These are phyloP conservation scores for Calocera viscosa DNA, from an alignment of 768 basidiomycete species.

Conservation along the genomic window DNA sequence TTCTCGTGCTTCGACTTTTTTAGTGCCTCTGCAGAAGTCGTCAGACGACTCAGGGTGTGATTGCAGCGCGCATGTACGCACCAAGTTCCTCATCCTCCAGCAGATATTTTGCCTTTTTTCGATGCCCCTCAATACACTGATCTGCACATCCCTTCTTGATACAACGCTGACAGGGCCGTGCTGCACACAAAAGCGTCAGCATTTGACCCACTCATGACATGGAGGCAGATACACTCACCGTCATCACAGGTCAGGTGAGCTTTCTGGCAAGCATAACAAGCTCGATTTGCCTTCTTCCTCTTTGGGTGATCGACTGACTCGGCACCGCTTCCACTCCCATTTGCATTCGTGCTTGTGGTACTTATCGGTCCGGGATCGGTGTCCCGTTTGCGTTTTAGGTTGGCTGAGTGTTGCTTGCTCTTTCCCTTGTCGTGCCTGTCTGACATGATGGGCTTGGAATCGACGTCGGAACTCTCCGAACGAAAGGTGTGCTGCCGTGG, in stretches of 20 bases:
- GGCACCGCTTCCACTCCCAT: background rate
- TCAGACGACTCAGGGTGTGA: background rate
- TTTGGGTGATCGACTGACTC: slow-evolving; percentile 35
- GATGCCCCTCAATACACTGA: slow-evolving; percentile 83
- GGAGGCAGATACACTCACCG: slow-evolving; percentile 49
- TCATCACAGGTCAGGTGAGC: slow-evolving; percentile 98
- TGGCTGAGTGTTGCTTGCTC: background rate
- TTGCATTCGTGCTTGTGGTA: background rate
- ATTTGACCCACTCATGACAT: slow-evolving; percentile 9
- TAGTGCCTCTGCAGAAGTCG: background rate
- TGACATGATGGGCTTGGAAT: background rate
- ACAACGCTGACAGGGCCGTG: slow-evolving; percentile 91
- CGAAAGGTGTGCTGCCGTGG: background rate
- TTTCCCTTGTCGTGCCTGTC: background rate
- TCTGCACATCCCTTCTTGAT: slow-evolving; percentile 83
- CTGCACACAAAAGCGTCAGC: slow-evolving; percentile 32
- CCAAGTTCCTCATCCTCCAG: slow-evolving; percentile 88
- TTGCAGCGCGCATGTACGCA: slow-evolving; percentile 25
- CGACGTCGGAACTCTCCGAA: background rate
- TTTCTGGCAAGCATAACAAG: slow-evolving; percentile 92
- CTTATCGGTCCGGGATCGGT: background rate
- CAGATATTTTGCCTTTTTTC: slow-evolving; percentile 97
- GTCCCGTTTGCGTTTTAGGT: background rate
- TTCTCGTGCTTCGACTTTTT: slow-evolving; percentile 11
- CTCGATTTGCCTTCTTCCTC: slow-evolving; percentile 91